Conservation (phyloP, 371 early-diverging fungal species). For the Lichtheimia ornata region DNA sequence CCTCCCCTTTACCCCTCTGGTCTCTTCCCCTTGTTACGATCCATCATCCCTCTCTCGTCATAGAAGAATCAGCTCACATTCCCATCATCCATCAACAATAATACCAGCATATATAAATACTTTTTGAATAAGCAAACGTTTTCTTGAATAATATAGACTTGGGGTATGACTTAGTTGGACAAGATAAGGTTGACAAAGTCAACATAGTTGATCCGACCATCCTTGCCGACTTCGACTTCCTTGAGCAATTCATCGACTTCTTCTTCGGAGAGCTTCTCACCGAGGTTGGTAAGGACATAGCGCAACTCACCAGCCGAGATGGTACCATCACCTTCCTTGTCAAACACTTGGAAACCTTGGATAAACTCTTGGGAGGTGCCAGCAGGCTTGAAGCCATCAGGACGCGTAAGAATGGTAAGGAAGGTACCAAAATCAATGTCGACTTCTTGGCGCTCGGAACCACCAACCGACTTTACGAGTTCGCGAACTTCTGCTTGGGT, state of each 20-base stretch:
- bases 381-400: conserved; percentile 78
- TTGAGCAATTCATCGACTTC: conserved; percentile 87
- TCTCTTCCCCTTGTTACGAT: too few relatives aligned
- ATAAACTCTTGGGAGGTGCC: conserved; percentile 88
- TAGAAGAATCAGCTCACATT: too few relatives aligned
- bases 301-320: conserved; percentile 92
- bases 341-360: conserved; percentile 97
- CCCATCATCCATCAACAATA: too few relatives aligned
- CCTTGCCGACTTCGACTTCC: conserved; percentile 74
- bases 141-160: too few relatives aligned
- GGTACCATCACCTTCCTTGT: conserved; percentile 91
- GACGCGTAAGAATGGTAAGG: conserved; percentile 70
- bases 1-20: too few relatives aligned
- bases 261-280: conserved; percentile 88
- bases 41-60: too few relatives aligned
- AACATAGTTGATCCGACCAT: conserved; percentile 83
- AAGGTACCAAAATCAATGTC: conserved; percentile 73
- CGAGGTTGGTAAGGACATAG: conserved; percentile 93
- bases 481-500: conserved; percentile 82
- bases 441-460: conserved; percentile 37
- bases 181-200: conserved; percentile 61
- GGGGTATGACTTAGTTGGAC: conserved; percentile 33
- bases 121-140: too few relatives aligned
- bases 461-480: conserved; percentile 59
- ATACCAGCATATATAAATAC: too few relatives aligned